A percentile compares a stretch with the other conserved stretches of the same genome.
These are phyloP conservation scores for Austropuccinia psidii DNA, from an alignment of 1,284 basidiomycete genomes.

Conservation along the genomic window DNA sequence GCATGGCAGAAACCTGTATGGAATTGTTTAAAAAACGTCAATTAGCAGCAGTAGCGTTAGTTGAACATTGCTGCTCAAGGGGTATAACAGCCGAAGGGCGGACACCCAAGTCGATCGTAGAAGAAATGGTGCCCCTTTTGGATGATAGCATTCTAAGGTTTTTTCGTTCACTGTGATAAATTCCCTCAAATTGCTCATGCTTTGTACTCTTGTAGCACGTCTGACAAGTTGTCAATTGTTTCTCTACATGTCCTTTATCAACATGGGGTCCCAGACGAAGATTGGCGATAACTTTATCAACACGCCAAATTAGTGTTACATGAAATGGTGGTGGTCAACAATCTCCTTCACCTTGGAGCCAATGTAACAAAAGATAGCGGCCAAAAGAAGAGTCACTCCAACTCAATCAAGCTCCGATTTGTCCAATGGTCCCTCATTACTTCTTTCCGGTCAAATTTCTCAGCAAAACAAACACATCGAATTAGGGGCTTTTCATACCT, in stretches of 20 bases:
- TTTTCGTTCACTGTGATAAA: no score
- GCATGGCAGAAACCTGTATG: constrained; percentile 98
- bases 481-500: no score
- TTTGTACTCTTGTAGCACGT: no score
- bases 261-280: constrained; percentile 96
- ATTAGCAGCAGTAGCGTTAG: constrained; percentile 72
- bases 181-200: no score
- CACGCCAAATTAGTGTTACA: constrained; percentile 82
- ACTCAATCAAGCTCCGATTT: no score
- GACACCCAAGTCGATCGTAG: constrained; percentile 80
- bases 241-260: constrained; percentile 91
- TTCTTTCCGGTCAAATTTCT: no score
- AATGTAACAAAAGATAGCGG: constrained; percentile 63
- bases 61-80: constrained; percentile 83
- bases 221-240: constrained; percentile 91
- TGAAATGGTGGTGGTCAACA: constrained; percentile 91
- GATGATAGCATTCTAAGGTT: constrained; percentile 65
- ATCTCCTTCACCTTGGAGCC: constrained; percentile 71
- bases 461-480: no score
- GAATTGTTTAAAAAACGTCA: constrained; percentile 79
- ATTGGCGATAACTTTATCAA: constrained; percentile 85
- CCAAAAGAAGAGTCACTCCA: constrained; percentile 11
- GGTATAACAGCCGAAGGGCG: constrained; percentile 81
- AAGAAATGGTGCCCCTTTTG: constrained; percentile 95
- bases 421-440: no score